Evolutionary conservation across 2,329 filamentous ascomycete genomes (phyloP), one percentile per base, ranked within the genome.

Genomic region (Teratosphaeria zuluensis): DNA sequence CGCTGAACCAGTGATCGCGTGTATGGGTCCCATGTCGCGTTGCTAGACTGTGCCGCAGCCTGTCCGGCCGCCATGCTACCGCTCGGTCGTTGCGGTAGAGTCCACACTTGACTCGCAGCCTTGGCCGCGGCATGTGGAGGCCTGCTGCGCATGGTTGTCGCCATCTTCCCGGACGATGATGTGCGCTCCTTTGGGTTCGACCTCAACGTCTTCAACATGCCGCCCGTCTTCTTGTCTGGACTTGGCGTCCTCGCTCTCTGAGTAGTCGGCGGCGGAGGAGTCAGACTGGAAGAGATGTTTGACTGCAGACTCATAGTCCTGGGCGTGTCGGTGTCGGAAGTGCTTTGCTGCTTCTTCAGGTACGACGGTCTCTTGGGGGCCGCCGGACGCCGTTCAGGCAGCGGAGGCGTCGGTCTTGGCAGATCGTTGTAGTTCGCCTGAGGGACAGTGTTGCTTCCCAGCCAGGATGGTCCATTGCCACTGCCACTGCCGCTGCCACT

Each of bases 361-460:
- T 76, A 67, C 53, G 73, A 74, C n/a, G 82, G 80, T 48, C 81
- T 71, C 0, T 80, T 78, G 30, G 64, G 65, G 55, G 48, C 28
- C 30, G 52, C 51, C 4, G 64, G 66, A 38, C 65, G 62, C 32
- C 61, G 62, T 31, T 68, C 61, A 5, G 65, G 61, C 21, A 53
- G 28, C n/a, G 59, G 58, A 21, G 64, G 58, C 11, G 64, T 51
- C 11, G 69, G 88, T 58, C 85, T 84, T n/a, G 88, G 87, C n/a
- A 95, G 78, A 65, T 95, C 87, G 4, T 85, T 82, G 70, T 95
- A 95, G 60, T 81, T 85, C 54, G 92, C 83, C 7, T 89, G 87
- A 53, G 89, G 90, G 62, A 96, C 86, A 1, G 89, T 94, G 12
- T 90, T 89, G 63, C 86, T 81, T 48, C 89, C 91, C 67, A 95